Percentiles rank a stretch among this genome's conserved stretches.
phyloP scores from a whole-genome alignment of 768 basidiomycete genomes.

The Fibroporia radiculosa region DNA sequence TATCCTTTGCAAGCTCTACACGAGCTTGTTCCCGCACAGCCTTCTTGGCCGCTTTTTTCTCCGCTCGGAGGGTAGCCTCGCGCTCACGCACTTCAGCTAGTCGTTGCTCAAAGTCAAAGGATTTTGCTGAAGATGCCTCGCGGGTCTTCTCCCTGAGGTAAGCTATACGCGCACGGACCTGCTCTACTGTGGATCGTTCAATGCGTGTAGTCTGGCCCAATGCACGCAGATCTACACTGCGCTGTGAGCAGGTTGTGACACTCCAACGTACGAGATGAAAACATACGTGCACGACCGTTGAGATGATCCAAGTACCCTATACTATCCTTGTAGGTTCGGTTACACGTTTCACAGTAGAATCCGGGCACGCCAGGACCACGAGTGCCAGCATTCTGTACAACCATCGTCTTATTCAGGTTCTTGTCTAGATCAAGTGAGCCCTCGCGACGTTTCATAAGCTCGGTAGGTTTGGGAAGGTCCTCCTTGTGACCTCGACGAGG shows the following conservation, averaged over 20 bases:
- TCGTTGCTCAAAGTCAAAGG: conserved; percentile 92
- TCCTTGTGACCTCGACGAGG: conserved; percentile 61
- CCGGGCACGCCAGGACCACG: conserved; percentile 88
- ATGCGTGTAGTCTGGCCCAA: conserved; percentile 96
- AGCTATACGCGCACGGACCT: conserved; percentile 90
- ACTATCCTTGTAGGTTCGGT: conserved; percentile 87
- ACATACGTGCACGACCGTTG: conserved; percentile 86
- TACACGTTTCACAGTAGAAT: conserved; percentile 90
- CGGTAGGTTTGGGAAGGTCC: conserved; percentile 88
- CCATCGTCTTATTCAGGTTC: conserved; percentile 91
- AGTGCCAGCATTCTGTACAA: conserved; percentile 78
- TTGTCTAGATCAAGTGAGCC: conserved; percentile 84
- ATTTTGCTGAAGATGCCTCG: conserved; percentile 73
- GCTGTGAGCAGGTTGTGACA: conserved; percentile 1
- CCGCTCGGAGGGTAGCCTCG: conserved; percentile 57
- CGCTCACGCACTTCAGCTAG: conserved; percentile 73
- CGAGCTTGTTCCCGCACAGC: conserved; percentile 69
- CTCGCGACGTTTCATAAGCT: conserved; percentile 87
- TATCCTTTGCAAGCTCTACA: conserved; percentile 51
- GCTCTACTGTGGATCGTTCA: conserved; percentile 82
- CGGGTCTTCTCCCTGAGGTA: conserved; percentile 81
- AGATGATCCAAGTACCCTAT: conserved; percentile 94
- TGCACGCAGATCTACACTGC: conserved; percentile 66
- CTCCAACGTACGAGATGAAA: conserved; percentile 3
- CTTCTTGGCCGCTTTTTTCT: conserved; percentile 75